Base-by-base conservation (phyloP, 2,329 filamentous ascomycete genomes). In the Periconia macrospinosa region DNA sequence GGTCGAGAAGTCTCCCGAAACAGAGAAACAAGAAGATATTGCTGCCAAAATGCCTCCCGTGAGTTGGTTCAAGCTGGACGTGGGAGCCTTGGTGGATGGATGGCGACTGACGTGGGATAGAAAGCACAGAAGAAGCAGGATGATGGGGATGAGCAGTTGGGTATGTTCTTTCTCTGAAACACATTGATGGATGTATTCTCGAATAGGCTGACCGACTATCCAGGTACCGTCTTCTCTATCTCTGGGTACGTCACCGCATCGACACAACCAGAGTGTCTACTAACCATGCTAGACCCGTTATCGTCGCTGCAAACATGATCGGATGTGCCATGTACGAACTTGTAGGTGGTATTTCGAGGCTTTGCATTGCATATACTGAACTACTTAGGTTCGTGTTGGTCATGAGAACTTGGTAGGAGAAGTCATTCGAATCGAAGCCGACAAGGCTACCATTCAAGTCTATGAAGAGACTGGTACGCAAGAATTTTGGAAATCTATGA, bases 251-350 rank as follows among this genome's bases (percentile, higher is more conserved):
- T 69, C 64, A 50, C 55, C 50, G 47, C 53, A 49, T 41, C 50
- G 45, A 42, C 43, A 50, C 54, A 49, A 37, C 54, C 51, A 50
- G 33, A 37, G 33, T 14, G 11, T 37, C 54, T 66, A 64, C 68
- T 74, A 56, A 74, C 57, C 53, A 33, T 30, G 9, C 14, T 43
- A 78, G 90, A 65, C 94, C 94, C 72, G 94, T 99, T 82, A 88
- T 99, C 69, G 85, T 99, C 67, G 94, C 93, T 74, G 93, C 97
- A 81, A 88, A 97, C 78, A 96, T 99, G 92, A 91, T 93, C 73
- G 94, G 94, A 76, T 94, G 94, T 84, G 92, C 94, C 77, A 99
- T 99, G 94, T 97, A 97, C 86, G 94, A 99, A 81, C 83, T 99
- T 81, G 92, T 92, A 82, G 67, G 86, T 76, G 33, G 13, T 20